Base-by-base conservation (phyloP, 2,329 filamentous ascomycete genomes). In the Venturia carpophila region DNA sequence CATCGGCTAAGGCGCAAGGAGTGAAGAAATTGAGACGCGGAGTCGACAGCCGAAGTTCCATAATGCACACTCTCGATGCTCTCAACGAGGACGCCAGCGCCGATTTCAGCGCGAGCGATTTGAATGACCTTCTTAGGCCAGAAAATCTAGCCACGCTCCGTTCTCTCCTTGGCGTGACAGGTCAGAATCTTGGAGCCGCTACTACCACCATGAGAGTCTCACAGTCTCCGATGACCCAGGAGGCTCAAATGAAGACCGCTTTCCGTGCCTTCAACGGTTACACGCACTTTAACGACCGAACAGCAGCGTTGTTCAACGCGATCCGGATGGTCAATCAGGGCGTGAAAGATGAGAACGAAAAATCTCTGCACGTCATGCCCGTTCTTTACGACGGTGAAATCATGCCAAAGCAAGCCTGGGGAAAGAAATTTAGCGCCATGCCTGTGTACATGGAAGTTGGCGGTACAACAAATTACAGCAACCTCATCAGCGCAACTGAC, bases 311-410 rank as follows among this genome's bases (percentile, higher is more conserved):
- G 21, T 30, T 52, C 24, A 17, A 52, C 4, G 21, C n/a, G 11
- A 52, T 52, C 13, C n/a, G 47, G 10, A 13, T 1, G 9, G 47
- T 6, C 24, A 52, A 52, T 15, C 10, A 9, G 11, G 47, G 21
- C 21, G 19, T 24, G 9, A 27, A 3, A 3, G 47, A 52, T 10
- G 47, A 52, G 47, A 52, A 52, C 6, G 11, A 30, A 10, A 30
- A 24, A 6, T 52, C 49, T 37, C 11, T 65, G 1, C 39, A 7
- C 21, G 24, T 30, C 7, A 39, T 65, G 11, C 45, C 45, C 21
- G 37, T 63, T 17, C 41, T 65, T 19, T 65, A 65, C 21, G 63
- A 65, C 30, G 63, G 63, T 2, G 39, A 34, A 13, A 65, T n/a
- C 17, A 58, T 55, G 24, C 63, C 63, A 5, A 17, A 7, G 7